These are phyloP conservation scores for Thermomucor indicae-seudaticae DNA, from an alignment of 371 early-diverging fungal species.

Conservation along the genomic window DNA sequence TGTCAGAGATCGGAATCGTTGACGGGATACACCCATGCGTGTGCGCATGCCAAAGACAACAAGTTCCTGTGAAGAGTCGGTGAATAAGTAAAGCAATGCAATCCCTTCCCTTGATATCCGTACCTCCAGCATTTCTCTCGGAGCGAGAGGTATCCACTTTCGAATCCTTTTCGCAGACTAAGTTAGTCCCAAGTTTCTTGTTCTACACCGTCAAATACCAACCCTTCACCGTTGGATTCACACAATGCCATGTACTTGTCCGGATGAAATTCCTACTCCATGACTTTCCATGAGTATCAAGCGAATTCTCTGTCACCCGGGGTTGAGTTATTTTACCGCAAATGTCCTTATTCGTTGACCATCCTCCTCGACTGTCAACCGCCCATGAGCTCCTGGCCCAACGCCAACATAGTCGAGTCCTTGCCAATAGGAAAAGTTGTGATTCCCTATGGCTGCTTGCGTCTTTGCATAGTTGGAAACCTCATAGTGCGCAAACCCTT, in stretches of 20 bases:
- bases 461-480: slow-evolving; percentile 73
- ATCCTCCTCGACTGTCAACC: slow-evolving; percentile 41
- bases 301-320: not conserved
- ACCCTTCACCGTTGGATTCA: slow-evolving; percentile 64
- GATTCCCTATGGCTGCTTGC: slow-evolving; percentile 50
- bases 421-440: slow-evolving; percentile 83
- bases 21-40: slow-evolving; percentile 48
- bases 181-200: not conserved
- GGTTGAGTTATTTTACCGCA: slow-evolving; percentile 36
- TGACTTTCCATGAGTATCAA: not conserved
- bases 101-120: not conserved
- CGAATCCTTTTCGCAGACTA: slow-evolving; percentile 12
- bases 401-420: slow-evolving; percentile 80
- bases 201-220: slow-evolving; percentile 5
- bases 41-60: slow-evolving; percentile 72
- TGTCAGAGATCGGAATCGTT: slow-evolving; percentile 28
- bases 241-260: slow-evolving; percentile 60
- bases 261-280: slow-evolving; percentile 51
- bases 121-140: slow-evolving; percentile 15
- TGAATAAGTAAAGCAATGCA: not conserved
- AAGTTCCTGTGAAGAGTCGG: slow-evolving; percentile 41
- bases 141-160: slow-evolving; percentile 15
- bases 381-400: slow-evolving; percentile 87
- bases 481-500: slow-evolving; percentile 78
- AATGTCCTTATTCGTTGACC: slow-evolving; percentile 48